A percentile compares a stretch with the other conserved stretches of the same genome.
Conservation (phyloP, 495 filamentous ascomycete genomes). For the Cryomyces minteri region DNA sequence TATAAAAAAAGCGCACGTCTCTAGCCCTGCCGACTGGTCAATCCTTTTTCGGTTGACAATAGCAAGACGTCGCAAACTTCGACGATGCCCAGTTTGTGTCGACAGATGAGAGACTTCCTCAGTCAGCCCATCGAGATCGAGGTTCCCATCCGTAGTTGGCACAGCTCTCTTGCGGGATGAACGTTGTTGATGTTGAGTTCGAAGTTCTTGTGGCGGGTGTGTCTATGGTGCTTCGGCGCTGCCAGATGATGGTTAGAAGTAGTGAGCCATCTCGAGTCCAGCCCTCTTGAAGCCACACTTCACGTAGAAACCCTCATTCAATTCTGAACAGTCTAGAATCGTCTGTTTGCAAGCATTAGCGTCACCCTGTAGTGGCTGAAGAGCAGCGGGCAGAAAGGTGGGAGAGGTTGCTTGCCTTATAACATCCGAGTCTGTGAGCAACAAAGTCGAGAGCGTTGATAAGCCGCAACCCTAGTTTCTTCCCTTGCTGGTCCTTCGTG, state of each 20-base stretch:
- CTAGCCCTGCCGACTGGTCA: too few relatives aligned
- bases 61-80: too few relatives aligned
- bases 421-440: constrained; percentile 70
- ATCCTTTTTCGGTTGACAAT: too few relatives aligned
- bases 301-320: constrained; percentile 95
- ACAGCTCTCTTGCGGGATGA: too few relatives aligned
- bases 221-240: too few relatives aligned
- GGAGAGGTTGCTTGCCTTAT: constrained; percentile 45
- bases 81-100: too few relatives aligned
- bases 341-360: constrained; percentile 27
- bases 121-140: too few relatives aligned
- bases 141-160: too few relatives aligned
- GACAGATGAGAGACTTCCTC: too few relatives aligned
- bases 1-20: too few relatives aligned
- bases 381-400: neutral
- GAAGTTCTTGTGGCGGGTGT: too few relatives aligned
- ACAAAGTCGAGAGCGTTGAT: constrained; percentile 90
- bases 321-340: constrained; percentile 59
- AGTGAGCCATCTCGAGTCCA: constrained; percentile 93
- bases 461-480: constrained; percentile 81
- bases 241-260: constrained; percentile 22
- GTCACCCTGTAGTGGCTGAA: neutral
- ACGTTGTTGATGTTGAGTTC: too few relatives aligned
- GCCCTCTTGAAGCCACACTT: constrained; percentile 94
- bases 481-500: constrained; percentile 82